Evolutionary conservation across 2,329 filamentous ascomycete species (phyloP).

Genomic region (Ilyonectria destructans): DNA sequence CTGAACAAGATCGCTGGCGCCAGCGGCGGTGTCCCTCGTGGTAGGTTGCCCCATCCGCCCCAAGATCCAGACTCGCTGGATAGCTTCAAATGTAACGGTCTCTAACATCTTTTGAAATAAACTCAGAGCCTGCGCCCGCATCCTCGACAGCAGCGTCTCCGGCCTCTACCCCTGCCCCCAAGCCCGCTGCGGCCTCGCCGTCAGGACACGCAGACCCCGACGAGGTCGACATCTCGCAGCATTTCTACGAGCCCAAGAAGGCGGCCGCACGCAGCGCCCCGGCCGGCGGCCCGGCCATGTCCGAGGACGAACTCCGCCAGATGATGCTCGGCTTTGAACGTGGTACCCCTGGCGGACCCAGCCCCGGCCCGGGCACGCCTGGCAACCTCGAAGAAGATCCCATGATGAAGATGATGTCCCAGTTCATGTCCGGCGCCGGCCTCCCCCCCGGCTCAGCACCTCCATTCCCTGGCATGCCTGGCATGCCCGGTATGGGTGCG

Average conservation of each 20-base stretch:
- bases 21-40: constrained; percentile 61
- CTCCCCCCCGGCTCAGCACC: constrained; percentile 50
- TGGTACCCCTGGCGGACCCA: constrained; percentile 48
- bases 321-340: constrained; percentile 74
- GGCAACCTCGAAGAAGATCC: constrained; percentile 52
- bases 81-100: background rate
- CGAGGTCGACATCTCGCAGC: constrained; percentile 85
- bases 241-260: constrained; percentile 74
- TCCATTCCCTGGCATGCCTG: constrained; percentile 57
- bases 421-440: constrained; percentile 72
- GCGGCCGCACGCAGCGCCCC: constrained; percentile 49
- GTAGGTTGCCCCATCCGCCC: constrained; percentile 40
- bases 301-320: constrained; percentile 75
- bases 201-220: constrained; percentile 74
- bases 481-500: constrained; percentile 60
- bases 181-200: constrained; percentile 52
- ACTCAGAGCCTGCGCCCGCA: constrained; percentile 29
- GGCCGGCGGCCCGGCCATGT: constrained; percentile 57
- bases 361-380: constrained; percentile 41
- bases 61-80: background rate
- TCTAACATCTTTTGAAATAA: constrained; percentile 12
- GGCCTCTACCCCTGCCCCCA: constrained; percentile 49
- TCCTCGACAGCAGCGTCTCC: constrained; percentile 51
- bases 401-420: constrained; percentile 79
- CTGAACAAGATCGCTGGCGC: constrained; percentile 84